Evolutionary conservation across 257 asterid genomes (phyloP), one percentile per base, ranked within the genome.

Genomic region (Solanum ahanhuiri): DNA sequence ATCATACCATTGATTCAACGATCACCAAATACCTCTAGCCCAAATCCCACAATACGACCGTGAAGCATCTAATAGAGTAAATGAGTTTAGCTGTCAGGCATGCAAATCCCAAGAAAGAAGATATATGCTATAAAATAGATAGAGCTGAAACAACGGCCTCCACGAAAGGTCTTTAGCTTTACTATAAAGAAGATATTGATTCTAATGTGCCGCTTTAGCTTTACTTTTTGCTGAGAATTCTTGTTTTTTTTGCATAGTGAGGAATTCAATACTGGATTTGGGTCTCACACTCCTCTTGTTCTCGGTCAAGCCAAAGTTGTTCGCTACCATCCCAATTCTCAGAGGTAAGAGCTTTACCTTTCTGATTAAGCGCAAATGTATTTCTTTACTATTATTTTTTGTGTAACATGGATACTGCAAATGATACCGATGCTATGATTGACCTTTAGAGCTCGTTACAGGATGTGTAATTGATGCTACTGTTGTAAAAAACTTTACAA

Each of bases 231-330:
- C 88, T 87, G 58, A 60, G 82, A 12, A 57, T 33, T 87, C 39
- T 88, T 70, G 58, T 79, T 70, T 86, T 88, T 31, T 75, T 86
- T 86, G 45, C 89, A 45, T 86, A 96, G 98, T 51, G 99, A 96
- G 95, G 98, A 95, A 87, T 94, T 91, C 86, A 90, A 89, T 91
- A 90, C 98, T 87, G 98, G 98, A 90, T 96, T 94, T 91, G 98
- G 99, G 86, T 92, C 98, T 75, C 95, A 93, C 83, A 94, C 98
- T 90, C 97, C 98, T 84, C 96, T 96, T 86, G 87, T 94, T 87
- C 93, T 91, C 17, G 99, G 99, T 88, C 98, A 96, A 91, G 95
- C 95, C 58, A 94, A 93, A 88, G 95, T 91, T 87, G 97, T 91
- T 69, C 98, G 98, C 88, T 94, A 93, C 92, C 93, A 90, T 90